phyloP scores from a whole-genome alignment of 495 filamentous ascomycete genomes.

The Daldinia concentrica region DNA sequence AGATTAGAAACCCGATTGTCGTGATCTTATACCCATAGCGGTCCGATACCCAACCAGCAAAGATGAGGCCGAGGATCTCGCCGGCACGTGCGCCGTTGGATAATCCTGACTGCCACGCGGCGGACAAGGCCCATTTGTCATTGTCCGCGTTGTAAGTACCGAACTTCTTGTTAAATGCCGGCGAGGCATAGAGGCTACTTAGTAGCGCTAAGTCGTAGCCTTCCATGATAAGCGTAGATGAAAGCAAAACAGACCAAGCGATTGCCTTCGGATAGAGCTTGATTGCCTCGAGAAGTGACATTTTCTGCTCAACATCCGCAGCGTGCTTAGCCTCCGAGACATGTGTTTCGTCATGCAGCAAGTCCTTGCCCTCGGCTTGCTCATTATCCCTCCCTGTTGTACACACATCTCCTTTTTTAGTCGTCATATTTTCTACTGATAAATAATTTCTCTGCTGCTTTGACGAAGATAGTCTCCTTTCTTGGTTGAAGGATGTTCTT shows the following conservation, averaged over 20 bases:
- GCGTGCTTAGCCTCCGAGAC: constrained; percentile 46
- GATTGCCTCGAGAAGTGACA: constrained; percentile 52
- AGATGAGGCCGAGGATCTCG: constrained; percentile 51
- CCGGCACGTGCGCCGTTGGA: constrained; percentile 50
- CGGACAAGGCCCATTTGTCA: constrained; percentile 46
- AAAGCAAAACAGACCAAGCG: constrained; percentile 61
- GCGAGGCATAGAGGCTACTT: constrained; percentile 48
- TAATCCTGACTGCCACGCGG: constrained; percentile 50
- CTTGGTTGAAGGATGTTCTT: not conserved
- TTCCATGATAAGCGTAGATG: constrained; percentile 65
- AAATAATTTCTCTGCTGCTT: not conserved
- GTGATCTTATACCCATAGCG: constrained; percentile 48
- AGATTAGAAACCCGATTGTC: constrained; percentile 52
- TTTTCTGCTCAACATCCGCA: constrained; percentile 50
- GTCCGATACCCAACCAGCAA: constrained; percentile 49
- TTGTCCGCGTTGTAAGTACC: constrained; percentile 38
- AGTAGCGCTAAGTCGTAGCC: constrained; percentile 61
- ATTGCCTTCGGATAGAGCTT: constrained; percentile 59
- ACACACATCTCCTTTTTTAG: constrained; percentile 14
- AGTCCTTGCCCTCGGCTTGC: constrained; percentile 13
- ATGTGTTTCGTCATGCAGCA: constrained; percentile 24
- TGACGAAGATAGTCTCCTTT: not conserved
- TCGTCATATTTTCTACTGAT: constrained; percentile 15
- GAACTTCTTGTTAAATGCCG: constrained; percentile 48
- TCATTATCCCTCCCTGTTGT: constrained; percentile 12